Base-by-base conservation (phyloP, 129 eudicot species). In the Gnaphalium uliginosum region DNA sequence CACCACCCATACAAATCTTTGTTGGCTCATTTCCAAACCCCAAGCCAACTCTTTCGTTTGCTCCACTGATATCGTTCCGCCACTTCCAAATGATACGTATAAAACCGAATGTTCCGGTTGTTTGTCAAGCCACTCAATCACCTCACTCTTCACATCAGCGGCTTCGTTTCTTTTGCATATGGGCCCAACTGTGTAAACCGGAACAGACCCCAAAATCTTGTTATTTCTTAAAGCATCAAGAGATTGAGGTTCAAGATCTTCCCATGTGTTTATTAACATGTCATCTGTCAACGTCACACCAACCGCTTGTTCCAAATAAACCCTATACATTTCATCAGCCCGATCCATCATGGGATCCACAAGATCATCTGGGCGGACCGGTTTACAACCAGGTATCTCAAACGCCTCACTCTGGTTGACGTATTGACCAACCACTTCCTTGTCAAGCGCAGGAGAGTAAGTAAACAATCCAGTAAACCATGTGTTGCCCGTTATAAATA, bases 121-220 rank as follows among this genome's bases (percentile, higher is more conserved):
- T 50, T 51, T 56, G 26, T 91, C 87, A 8, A 91, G 80, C 97
- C 97, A 91, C 43, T 85, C 67, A 1, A 81, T 35, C 37, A 86
- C 24, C 22, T 81, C 81, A 22, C 26, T 54, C 53, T 78, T 78
- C n/a, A 11, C 18, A 27, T 59, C 73, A 0, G 4, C 83, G 33
- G 79, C 81, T 76, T 85, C 82, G 18, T 11, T 41, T 43, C 68
- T 69, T 64, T 80, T 86, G 26, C 0, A 27, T n/a, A 88, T 46
- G 14, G 97, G 95, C 1, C 97, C 97, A 51, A 91, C 79, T 0
- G 97, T 85, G 69, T 86, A 85, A 77, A 91, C 84, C 71, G 90
- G 95, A 6, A 79, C 24, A 9, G 81, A 50, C 54, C 54, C 43
- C 72, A 84, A 76, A 14, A 35, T 33, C 23, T 82, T 77, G 17